Evolutionary conservation across 441 rosid genomes (phyloP).

Genomic region (Mallotus japonicus): DNA sequence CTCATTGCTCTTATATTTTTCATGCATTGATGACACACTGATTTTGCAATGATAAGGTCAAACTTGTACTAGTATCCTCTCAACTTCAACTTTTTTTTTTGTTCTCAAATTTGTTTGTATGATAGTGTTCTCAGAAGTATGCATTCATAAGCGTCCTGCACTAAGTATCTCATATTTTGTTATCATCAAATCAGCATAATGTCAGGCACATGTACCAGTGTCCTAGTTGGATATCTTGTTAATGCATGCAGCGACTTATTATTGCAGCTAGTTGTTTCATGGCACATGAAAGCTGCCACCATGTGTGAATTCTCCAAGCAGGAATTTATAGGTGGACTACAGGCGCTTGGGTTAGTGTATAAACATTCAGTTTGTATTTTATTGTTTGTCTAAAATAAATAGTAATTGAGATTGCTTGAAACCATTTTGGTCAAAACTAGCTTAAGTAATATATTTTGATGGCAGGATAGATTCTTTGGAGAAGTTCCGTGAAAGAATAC

Average conservation of each 20-base stretch:
- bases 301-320: conserved; percentile 95
- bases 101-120: too few species aligned
- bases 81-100: too few species aligned
- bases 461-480: conserved; percentile 83
- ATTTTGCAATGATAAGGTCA: too few species aligned
- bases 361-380: conserved; percentile 15
- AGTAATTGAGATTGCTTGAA: conserved; percentile 5
- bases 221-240: conserved; percentile 1
- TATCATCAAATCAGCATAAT: neutral
- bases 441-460: conserved; percentile 27
- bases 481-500: conserved; percentile 34
- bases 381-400: conserved; percentile 6
- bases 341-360: conserved; percentile 61
- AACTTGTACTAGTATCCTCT: too few species aligned
- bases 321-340: conserved; percentile 80
- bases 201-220: neutral
- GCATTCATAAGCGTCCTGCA: neutral
- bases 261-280: conserved; percentile 87
- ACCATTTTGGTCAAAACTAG: conserved; percentile 15
- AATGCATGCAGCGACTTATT: neutral
- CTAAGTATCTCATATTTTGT: neutral
- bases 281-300: conserved; percentile 99
- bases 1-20: too few species aligned
- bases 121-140: too few species aligned
- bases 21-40: too few species aligned